phyloP scores from a whole-genome alignment of 768 basidiomycete species.

The Auricularia cornea region DNA sequence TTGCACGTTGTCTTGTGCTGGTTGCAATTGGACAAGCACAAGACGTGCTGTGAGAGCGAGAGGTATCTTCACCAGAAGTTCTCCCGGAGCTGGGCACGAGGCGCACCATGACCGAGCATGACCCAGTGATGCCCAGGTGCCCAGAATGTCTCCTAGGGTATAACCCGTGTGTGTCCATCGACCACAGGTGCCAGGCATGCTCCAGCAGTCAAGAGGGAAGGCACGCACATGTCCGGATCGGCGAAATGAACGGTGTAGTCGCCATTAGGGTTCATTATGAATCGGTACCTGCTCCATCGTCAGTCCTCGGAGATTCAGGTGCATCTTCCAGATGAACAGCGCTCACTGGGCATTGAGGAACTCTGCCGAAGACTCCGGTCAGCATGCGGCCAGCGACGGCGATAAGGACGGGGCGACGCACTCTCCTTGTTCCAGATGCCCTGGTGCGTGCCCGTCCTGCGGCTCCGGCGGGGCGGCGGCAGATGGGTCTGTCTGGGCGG shows the following conservation, averaged over 20 bases:
- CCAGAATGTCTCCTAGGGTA: too few relatives aligned
- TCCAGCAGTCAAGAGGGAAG: background rate
- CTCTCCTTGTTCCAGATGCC: slow-evolving; percentile 88
- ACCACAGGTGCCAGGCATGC: too few relatives aligned
- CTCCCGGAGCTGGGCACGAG: too few relatives aligned
- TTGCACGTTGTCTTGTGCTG: too few relatives aligned
- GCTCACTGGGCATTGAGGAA: slow-evolving; percentile 86
- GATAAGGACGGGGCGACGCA: slow-evolving; percentile 34
- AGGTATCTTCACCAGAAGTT: too few relatives aligned
- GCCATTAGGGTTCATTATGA: slow-evolving; percentile 89
- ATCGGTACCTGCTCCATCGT: slow-evolving; percentile 40
- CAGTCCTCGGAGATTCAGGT: background rate
- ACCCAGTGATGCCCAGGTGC: too few relatives aligned
- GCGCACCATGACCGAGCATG: too few relatives aligned
- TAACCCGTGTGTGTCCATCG: too few relatives aligned
- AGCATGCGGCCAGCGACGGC: slow-evolving; percentile 10
- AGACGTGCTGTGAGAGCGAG: too few relatives aligned
- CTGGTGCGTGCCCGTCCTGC: slow-evolving; percentile 52
- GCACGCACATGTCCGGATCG: slow-evolving; percentile 83
- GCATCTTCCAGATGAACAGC: background rate
- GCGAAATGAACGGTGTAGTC: slow-evolving; percentile 92
- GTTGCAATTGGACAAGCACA: too few relatives aligned
- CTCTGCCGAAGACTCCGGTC: slow-evolving; percentile 37
- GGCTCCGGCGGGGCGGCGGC: slow-evolving; percentile 56
- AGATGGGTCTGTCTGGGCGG: slow-evolving; percentile 75